A percentile compares a stretch with the other conserved stretches of the same genome.
phyloP scores from a whole-genome alignment of 2,329 filamentous ascomycete species.

The Thelonectria blattea region DNA sequence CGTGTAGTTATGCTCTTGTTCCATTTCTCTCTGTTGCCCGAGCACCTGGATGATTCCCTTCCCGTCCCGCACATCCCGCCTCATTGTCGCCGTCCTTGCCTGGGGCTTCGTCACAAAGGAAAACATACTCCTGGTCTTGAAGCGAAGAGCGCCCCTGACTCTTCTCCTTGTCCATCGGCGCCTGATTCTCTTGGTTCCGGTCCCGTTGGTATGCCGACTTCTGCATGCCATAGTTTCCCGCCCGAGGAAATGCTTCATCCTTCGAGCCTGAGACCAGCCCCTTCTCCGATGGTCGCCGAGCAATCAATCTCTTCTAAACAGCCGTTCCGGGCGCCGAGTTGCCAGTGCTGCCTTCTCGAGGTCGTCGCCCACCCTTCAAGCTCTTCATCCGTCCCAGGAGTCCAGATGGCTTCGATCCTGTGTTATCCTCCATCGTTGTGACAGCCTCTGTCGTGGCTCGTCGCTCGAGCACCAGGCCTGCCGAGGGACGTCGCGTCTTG shows the following conservation, averaged over 20 bases:
- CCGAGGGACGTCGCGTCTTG: slow-evolving; percentile 46
- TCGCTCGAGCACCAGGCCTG: slow-evolving; percentile 61
- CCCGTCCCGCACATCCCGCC: slow-evolving; percentile 1
- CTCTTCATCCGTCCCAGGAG: slow-evolving; percentile 83
- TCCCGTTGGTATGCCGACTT: slow-evolving; percentile 6
- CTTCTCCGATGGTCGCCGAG: slow-evolving; percentile 30
- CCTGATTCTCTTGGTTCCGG: slow-evolving; percentile 33
- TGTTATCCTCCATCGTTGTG: slow-evolving; percentile 47
- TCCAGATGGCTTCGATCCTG: slow-evolving; percentile 58
- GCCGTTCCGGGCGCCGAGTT: slow-evolving; percentile 48
- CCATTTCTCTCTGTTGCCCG: slow-evolving; percentile 14
- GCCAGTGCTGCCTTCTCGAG: slow-evolving; percentile 46
- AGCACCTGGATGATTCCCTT: slow-evolving; percentile 1
- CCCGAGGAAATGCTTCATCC: slow-evolving; percentile 4
- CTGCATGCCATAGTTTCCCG: slow-evolving; percentile 18
- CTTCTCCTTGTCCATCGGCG: slow-evolving; percentile 24
- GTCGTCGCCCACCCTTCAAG: slow-evolving; percentile 70
- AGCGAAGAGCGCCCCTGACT: slow-evolving; percentile 12
- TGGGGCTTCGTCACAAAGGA: slow-evolving; percentile 26
- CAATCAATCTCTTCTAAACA: slow-evolving; percentile 43
- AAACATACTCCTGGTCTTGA: slow-evolving; percentile 25
- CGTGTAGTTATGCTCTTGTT: slow-evolving; percentile 21
- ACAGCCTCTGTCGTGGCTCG: slow-evolving; percentile 66
- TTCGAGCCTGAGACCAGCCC: slow-evolving; percentile 23
- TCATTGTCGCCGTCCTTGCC: slow-evolving; percentile 11